Evolutionary conservation across 208 protist genomes (phyloP).

Genomic region (Leptomonas pyrrhocoris): DNA sequence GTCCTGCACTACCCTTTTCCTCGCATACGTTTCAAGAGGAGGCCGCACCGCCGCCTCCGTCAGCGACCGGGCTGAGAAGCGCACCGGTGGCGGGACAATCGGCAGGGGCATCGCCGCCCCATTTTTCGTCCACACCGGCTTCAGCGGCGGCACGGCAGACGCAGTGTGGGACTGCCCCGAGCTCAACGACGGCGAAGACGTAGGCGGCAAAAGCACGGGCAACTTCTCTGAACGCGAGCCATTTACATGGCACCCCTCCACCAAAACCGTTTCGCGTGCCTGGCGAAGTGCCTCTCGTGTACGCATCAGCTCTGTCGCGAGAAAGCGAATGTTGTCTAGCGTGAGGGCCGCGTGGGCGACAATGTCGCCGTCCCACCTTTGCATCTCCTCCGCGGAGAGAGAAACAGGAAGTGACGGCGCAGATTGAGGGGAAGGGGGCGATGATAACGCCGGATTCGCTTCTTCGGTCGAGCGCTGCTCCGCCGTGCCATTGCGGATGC

Average conservation of each 20-base stretch:
- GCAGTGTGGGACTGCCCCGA: neutral
- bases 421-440: too few relatives aligned
- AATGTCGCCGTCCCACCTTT: slow-evolving; percentile 61
- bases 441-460: neutral
- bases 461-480: neutral
- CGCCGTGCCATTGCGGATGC: neutral
- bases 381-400: neutral
- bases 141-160: slow-evolving; percentile 13
- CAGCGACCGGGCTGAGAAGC: slow-evolving; percentile 29
- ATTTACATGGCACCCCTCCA: neutral
- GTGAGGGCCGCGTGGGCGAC: slow-evolving; percentile 36
- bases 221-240: neutral
- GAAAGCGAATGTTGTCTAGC: slow-evolving; percentile 50
- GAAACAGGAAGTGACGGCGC: neutral
- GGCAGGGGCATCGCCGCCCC: slow-evolving; percentile 1
- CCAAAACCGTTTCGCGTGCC: neutral
- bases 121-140: slow-evolving; percentile 22
- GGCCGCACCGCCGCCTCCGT: slow-evolving; percentile 29
- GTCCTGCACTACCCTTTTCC: neutral
- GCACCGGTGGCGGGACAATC: slow-evolving; percentile 26
- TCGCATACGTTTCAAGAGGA: neutral
- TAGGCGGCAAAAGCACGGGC: neutral
- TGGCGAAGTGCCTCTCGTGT: slow-evolving; percentile 28
- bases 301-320: slow-evolving; percentile 57
- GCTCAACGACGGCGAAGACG: neutral